Conservation (phyloP, 2,329 filamentous ascomycete genomes). For the Trichoderma sp. region DNA sequence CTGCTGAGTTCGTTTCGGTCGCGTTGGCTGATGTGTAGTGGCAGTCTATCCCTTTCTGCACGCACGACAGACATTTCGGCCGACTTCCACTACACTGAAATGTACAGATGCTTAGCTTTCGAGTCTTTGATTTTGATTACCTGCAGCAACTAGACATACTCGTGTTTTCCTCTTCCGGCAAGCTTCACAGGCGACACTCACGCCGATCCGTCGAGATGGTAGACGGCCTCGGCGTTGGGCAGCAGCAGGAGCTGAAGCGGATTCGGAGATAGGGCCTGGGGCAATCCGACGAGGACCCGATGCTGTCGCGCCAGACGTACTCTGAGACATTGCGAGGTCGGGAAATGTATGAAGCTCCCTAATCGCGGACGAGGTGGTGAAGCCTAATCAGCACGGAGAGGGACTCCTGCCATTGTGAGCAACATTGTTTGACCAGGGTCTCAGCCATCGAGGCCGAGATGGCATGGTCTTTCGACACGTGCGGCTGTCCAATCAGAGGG, state of each 20-base stretch:
- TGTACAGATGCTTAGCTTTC: not conserved
- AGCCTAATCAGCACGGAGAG: not conserved
- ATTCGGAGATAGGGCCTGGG: not conserved
- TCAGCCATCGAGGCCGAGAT: not conserved
- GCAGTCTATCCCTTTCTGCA: not conserved
- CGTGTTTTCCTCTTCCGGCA: not conserved
- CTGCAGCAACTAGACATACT: not conserved
- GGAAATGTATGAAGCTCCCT: not conserved
- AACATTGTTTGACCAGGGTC: not conserved
- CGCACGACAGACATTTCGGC: not conserved
- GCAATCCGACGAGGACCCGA: not conserved
- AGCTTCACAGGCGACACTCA: not conserved
- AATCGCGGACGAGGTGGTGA: not conserved
- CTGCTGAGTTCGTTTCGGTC: not conserved
- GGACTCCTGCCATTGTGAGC: not conserved
- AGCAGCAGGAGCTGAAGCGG: not conserved
- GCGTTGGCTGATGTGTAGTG: not conserved
- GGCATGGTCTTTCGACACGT: not conserved
- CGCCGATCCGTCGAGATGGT: not conserved
- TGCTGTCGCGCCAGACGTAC: not conserved
- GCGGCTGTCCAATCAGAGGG: not conserved
- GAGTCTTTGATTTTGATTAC: not conserved
- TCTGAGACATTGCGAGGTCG: not conserved
- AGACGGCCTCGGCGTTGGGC: not conserved
- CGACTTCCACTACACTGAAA: constrained; percentile 3